Conservation (phyloP, 306 rosid species). For the Rosa chinensis region DNA sequence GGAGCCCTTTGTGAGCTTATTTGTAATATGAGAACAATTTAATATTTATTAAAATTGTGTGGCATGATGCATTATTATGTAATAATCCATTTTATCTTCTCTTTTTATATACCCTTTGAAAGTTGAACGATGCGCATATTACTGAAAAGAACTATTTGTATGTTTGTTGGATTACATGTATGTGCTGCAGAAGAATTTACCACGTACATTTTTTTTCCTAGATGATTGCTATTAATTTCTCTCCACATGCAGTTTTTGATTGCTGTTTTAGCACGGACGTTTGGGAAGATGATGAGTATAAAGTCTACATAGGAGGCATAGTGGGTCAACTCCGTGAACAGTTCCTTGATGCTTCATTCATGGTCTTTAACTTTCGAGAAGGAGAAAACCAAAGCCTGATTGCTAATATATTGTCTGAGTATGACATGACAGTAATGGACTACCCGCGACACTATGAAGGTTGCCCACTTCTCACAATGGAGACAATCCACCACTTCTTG, state of each 20-base stretch:
- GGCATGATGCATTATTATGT: neutral
- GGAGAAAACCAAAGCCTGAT: constrained; percentile 80
- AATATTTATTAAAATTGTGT: neutral
- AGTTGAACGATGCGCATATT: neutral
- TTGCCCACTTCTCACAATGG: constrained; percentile 93
- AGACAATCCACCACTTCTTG: constrained; percentile 89
- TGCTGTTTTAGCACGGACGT: constrained; percentile 88
- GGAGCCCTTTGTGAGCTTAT: neutral
- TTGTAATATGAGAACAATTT: neutral
- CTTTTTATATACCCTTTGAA: neutral
- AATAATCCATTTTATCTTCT: neutral
- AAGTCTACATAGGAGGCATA: constrained; percentile 71
- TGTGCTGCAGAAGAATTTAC: constrained; percentile 19
- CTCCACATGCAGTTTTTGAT: constrained; percentile 72
- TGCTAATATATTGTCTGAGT: constrained; percentile 57
- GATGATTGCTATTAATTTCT: constrained; percentile 28
- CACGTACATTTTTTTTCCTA: neutral
- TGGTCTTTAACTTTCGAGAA: constrained; percentile 96
- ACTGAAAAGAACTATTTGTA: neutral
- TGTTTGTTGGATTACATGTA: neutral
- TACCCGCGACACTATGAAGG: constrained; percentile 96
- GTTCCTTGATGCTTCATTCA: constrained; percentile 80
- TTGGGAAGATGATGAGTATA: constrained; percentile 72
- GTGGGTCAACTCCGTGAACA: constrained; percentile 64
- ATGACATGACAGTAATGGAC: constrained; percentile 94